A percentile compares a stretch with the other conserved stretches of the same genome.
phyloP scores from a whole-genome alignment of 2,329 filamentous ascomycete species.

The Periconia digitata region DNA sequence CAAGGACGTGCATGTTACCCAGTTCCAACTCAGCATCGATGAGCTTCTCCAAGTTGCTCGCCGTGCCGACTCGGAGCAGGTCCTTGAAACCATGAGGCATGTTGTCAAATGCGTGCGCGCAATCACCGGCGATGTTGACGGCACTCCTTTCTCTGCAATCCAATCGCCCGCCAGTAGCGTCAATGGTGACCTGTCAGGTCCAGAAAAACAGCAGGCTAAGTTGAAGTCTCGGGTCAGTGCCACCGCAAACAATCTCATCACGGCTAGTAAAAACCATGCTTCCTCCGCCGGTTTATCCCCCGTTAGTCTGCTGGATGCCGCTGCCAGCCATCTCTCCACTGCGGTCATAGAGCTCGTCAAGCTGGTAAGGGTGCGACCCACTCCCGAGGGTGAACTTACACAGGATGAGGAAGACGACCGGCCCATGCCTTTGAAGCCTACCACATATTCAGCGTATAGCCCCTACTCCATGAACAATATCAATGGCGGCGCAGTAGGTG shows the following conservation, averaged over 20 bases:
- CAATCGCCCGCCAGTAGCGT: constrained; percentile 41
- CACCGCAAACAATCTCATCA: constrained; percentile 94
- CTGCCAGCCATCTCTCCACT: constrained; percentile 84
- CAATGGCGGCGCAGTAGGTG: constrained; percentile 16
- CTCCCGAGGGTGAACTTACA: constrained; percentile 73
- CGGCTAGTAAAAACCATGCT: constrained; percentile 89
- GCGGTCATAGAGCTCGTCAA: constrained; percentile 85
- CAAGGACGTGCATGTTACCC: constrained; percentile 89
- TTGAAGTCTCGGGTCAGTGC: constrained; percentile 83
- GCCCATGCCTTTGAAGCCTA: constrained; percentile 38
- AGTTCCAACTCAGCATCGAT: constrained; percentile 92
- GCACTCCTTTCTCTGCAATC: constrained; percentile 51
- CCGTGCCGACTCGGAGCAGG: constrained; percentile 68
- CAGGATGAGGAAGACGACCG: constrained; percentile 65
- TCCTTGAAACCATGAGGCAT: constrained; percentile 83
- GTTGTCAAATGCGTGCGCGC: constrained; percentile 81
- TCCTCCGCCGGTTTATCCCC: constrained; percentile 81
- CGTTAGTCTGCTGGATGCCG: constrained; percentile 90
- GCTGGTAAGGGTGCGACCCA: constrained; percentile 78
- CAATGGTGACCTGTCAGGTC: constrained; percentile 32
- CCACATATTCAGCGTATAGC: constrained; percentile 20
- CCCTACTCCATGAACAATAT: constrained; percentile 22
- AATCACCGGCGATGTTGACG: constrained; percentile 77
- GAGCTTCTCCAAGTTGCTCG: constrained; percentile 81
- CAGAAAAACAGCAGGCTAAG: constrained; percentile 61